Percentiles rank a stretch among this genome's conserved stretches.
phyloP scores from a whole-genome alignment of 2,329 filamentous ascomycete genomes.

The Aspergillus transmontanensis region DNA sequence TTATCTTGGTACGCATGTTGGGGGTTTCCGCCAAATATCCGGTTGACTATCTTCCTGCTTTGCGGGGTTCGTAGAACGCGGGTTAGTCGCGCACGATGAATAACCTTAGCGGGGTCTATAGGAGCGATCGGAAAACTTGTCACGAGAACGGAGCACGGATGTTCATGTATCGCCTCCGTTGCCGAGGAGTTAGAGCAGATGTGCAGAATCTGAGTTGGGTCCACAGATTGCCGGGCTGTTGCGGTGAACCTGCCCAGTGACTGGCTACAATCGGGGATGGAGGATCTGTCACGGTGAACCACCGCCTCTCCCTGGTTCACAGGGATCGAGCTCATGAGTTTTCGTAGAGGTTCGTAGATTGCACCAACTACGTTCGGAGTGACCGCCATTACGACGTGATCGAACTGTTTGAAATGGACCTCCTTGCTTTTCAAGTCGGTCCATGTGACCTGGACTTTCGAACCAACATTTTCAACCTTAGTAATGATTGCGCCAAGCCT shows the following conservation, averaged over 20 bases:
- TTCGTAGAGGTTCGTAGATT: slow-evolving; percentile 49
- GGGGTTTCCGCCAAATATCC: slow-evolving; percentile 41
- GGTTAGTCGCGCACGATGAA: slow-evolving; percentile 55
- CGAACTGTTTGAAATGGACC: slow-evolving; percentile 10
- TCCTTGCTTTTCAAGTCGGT: slow-evolving; percentile 17
- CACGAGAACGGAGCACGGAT: slow-evolving; percentile 56
- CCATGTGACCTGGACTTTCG: slow-evolving; percentile 13
- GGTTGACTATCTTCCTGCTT: slow-evolving; percentile 52
- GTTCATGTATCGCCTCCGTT: slow-evolving; percentile 58
- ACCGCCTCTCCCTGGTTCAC: slow-evolving; percentile 2
- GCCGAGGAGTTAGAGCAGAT: slow-evolving; percentile 32
- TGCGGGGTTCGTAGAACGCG: slow-evolving; percentile 55
- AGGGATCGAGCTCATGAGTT: slow-evolving; percentile 42
- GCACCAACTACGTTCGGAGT: slow-evolving; percentile 55
- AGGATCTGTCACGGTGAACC: slow-evolving; percentile 6
- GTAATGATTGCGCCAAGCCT: slow-evolving; percentile 16
- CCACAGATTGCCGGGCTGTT: slow-evolving; percentile 13
- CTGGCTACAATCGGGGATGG: slow-evolving; percentile 9
- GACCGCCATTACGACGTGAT: slow-evolving; percentile 55
- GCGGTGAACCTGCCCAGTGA: slow-evolving; percentile 5
- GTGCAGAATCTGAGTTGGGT: slow-evolving; percentile 39
- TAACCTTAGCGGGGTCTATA: slow-evolving; percentile 41
- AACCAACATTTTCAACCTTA: slow-evolving; percentile 5
- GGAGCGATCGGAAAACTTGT: slow-evolving; percentile 53
- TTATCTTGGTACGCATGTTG: background rate